Base-by-base conservation (phyloP, 2,329 filamentous ascomycete genomes). In the Apiospora sp. region DNA sequence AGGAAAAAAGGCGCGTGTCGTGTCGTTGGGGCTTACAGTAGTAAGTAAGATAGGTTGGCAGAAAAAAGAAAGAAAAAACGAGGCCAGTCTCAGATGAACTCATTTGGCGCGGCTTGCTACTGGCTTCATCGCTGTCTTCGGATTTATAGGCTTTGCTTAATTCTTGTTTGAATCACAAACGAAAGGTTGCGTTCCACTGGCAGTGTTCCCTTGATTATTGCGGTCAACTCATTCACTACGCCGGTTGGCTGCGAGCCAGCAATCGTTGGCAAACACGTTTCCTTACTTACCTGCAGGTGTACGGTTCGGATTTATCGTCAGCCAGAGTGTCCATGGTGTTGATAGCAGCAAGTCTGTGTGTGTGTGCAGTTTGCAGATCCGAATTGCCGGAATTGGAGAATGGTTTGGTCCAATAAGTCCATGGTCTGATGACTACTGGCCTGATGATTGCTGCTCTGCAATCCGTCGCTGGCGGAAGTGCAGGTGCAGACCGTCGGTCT, bases 401-500 rank as follows among this genome's bases (percentile, higher is more conserved):
- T 37, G 54, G 27, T 8, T 61, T 37, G 34, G 19, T 34, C 16
- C 30, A 34, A 61, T 37, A 61, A 30, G 54, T 22, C 54, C 54
- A 61, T 37, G 54, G 54, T 37, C 30, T 19, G 54, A 61, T 61
- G 27, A 37, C 54, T 27, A 41, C 49, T 61, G 54, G 27, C 19
- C 54, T 61, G 54, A 37, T 61, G 54, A 34, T 34, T 22, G 54
- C 10, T 61, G 54, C 30, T 19, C 30, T 61, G 16, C 8, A 61
- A 37, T 61, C 54, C 22, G 54, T 7, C 54, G 54, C 22, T 37
- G 54, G 30, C 54, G 54, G 46, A n/a, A 49, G 46, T 49, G 19
- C 46, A 22, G 46, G 19, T 37, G 54, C 54, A 61, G 54, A 61
- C 54, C 54, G 54, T 61, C 54, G 30, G 54, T 61, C 34, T 61